Percentiles rank a stretch among this genome's conserved stretches.
Evolutionary conservation across 345 rosid species (phyloP).

Genomic region (Populus alba): DNA sequence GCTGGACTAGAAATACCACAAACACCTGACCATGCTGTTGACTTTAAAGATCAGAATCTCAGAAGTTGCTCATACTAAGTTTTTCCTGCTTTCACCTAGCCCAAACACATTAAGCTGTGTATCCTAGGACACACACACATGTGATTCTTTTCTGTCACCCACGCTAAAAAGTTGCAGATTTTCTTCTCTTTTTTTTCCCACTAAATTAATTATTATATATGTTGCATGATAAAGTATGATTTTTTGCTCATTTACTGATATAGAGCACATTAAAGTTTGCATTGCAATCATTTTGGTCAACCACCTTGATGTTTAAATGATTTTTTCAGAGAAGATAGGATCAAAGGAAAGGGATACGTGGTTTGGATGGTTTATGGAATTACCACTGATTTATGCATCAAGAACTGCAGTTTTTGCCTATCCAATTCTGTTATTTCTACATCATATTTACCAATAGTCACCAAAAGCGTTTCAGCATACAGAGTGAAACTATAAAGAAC

Average conservation of each 20-base stretch:
- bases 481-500: not conserved
- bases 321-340: not conserved
- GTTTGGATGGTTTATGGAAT: not conserved
- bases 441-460: not conserved
- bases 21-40: not conserved
- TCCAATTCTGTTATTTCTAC: not conserved
- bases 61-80: not conserved
- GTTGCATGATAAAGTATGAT: not conserved
- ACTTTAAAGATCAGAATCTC: not conserved
- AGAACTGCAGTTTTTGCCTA: not conserved
- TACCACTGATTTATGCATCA: not conserved
- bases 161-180: not conserved
- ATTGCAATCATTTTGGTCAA: not conserved
- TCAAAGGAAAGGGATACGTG: not conserved
- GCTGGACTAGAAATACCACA: not conserved
- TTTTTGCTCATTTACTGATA: not conserved
- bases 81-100: not conserved
- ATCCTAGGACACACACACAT: not conserved
- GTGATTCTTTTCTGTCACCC: not conserved
- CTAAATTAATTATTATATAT: not conserved
- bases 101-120: not conserved
- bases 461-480: not conserved
- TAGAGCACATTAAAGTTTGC: not conserved
- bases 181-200: not conserved
- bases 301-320: not conserved